Evolutionary conservation across 2,329 filamentous ascomycete genomes (phyloP).

Genomic region (Clathrospora elynae): DNA sequence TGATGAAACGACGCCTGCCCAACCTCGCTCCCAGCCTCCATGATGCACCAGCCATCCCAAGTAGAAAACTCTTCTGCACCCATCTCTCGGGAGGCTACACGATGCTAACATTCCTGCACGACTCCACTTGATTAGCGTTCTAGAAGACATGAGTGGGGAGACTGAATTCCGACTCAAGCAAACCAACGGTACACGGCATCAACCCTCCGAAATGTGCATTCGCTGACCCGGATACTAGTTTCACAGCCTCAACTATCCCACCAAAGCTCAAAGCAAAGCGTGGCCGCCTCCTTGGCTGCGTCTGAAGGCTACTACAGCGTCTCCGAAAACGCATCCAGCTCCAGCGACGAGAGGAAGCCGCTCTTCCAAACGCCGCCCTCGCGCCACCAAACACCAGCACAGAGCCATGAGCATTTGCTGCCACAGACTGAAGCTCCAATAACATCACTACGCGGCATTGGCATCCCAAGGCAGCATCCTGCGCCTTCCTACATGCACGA

Average conservation of each 20-base stretch:
- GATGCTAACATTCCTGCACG: conserved; percentile 38
- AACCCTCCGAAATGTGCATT: conserved; percentile 6
- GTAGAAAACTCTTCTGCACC: conserved; percentile 33
- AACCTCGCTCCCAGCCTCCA: conserved; percentile 37
- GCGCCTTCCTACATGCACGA: conserved; percentile 22
- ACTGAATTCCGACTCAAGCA: conserved; percentile 49
- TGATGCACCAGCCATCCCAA: conserved; percentile 32
- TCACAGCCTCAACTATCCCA: conserved; percentile 49
- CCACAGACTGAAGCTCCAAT: conserved; percentile 32
- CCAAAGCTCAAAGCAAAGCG: conserved; percentile 52
- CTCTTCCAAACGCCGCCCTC: conserved; percentile 46
- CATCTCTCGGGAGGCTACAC: conserved; percentile 15
- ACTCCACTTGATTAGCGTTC: conserved; percentile 36
- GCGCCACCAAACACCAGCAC: conserved; percentile 39
- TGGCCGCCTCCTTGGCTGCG: conserved; percentile 55
- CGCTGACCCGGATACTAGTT: conserved; percentile 38
- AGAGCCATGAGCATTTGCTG: conserved; percentile 47
- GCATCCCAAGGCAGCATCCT: conserved; percentile 39
- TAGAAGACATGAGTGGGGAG: conserved; percentile 47
- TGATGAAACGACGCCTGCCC: conserved; percentile 33
- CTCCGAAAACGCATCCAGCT: conserved; percentile 48
- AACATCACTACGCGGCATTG: conserved; percentile 42
- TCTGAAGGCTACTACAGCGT: conserved; percentile 59
- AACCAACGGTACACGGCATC: conserved; percentile 45
- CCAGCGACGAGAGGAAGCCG: conserved; percentile 40